These are phyloP conservation scores for Peziza echinospora DNA, from an alignment of 495 filamentous ascomycete species.

Conservation along the genomic window DNA sequence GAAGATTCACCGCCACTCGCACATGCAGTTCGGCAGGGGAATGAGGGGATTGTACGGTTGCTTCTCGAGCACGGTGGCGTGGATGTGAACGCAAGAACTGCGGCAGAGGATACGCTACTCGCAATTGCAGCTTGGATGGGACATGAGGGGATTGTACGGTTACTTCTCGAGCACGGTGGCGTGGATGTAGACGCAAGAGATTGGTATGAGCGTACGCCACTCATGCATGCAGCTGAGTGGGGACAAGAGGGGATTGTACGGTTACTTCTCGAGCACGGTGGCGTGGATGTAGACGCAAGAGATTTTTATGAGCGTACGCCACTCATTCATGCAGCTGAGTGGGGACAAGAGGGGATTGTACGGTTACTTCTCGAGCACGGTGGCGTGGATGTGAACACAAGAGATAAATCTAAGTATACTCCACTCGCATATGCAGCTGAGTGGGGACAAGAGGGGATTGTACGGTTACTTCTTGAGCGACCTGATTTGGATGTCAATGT, in stretches of 20 bases:
- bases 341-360: no score
- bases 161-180: constrained; percentile 1
- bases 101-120: neutral
- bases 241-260: constrained; percentile 14
- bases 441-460: no score
- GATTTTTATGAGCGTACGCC: constrained; percentile 18
- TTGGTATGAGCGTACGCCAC: constrained; percentile 8
- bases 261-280: constrained; percentile 10
- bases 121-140: neutral
- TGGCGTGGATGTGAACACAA: no score
- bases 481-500: no score
- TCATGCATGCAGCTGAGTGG: constrained; percentile 15
- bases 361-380: no score
- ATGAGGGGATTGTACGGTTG: no score
- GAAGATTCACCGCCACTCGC: neutral
- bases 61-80: neutral
- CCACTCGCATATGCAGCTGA: no score
- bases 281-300: constrained; percentile 7
- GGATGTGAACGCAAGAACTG: neutral
- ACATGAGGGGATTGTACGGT: neutral
- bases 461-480: no score
- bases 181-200: constrained; percentile 6
- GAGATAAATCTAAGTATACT: no score
- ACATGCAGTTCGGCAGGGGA: neutral
- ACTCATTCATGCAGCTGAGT: no score